Base-by-base conservation (phyloP, 495 filamentous ascomycete genomes). In the Penicillium psychrofluorescens region DNA sequence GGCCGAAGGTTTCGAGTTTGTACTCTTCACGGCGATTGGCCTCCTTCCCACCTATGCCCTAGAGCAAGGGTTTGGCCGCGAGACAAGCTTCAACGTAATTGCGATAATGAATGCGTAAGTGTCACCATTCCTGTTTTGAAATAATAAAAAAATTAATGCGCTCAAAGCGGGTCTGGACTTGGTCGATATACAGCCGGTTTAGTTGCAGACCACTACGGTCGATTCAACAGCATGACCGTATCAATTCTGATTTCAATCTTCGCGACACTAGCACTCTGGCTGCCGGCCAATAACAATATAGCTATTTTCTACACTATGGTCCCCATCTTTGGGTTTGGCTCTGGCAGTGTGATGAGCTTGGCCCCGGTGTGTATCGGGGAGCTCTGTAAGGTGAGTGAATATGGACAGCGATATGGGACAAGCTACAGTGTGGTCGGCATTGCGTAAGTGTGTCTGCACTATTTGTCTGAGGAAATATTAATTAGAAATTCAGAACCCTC, bases 101-200 rank as follows among this genome's bases (percentile, higher is more conserved):
- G 53, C 54, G 3, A 49, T 63, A 2, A 34, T 63, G 7, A 66
- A 66, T 35, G 44, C 55, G 59, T 61, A 43, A 27, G 46, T 39
- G 43, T 44, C 22, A 6, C 22, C 4, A 6, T 6, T 22, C 22
- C 22, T 22, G 22, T 6, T 4, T 6, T 22, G 22, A 22, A 22
- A 4, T 22, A 22, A 22, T 4, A 3, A 22, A 22, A 22, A 22
- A 3, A 22, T 22, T 22, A 22, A 22, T 4, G 22, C 2, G 22
- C 22, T 22, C 22, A 22, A 32, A 63, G 54, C 10, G 50, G 46
- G 36, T 59, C 53, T 16, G 52, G 42, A 14, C 38, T 84, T 36
- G 85, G 85, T 5, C 75, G 86, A 29, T 81, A 84, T 40, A 46
- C 84, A 4, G 81, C 83, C 5, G 84, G 83, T 15, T 71, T 76